Percentiles rank a stretch among this genome's conserved stretches.
Conservation (phyloP, 106 monocot genomes). For the Narthecium ossifragum region DNA sequence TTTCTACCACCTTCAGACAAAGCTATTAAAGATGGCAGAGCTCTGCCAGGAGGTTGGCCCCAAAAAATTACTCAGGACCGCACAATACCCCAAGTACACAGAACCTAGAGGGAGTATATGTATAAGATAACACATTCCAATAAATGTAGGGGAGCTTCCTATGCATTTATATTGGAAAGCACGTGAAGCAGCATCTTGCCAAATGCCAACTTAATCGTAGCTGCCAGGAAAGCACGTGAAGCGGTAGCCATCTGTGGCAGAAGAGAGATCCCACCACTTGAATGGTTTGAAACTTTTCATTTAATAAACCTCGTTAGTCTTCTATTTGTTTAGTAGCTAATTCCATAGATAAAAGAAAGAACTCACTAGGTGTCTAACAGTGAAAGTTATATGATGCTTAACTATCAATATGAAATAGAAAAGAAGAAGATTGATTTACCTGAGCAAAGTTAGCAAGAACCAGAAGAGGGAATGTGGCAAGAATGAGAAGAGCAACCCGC, state of each 20-base stretch:
- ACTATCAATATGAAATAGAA: neutral
- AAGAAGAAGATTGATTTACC: slow-evolving; percentile 26
- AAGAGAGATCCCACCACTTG: slow-evolving; percentile 1
- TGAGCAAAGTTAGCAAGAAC: slow-evolving; percentile 97
- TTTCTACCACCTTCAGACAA: slow-evolving; percentile 29
- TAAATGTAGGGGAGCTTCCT: slow-evolving; percentile 14
- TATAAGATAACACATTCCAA: neutral
- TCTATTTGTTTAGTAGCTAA: too few species aligned
- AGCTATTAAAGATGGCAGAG: slow-evolving; percentile 13
- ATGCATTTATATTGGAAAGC: slow-evolving; percentile 12
- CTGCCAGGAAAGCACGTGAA: slow-evolving; percentile 22
- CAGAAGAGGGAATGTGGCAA: slow-evolving; percentile 92
- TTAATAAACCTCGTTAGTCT: neutral
- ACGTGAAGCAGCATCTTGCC: slow-evolving; percentile 22
- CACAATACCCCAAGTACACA: slow-evolving; percentile 3
- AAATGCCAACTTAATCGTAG: neutral
- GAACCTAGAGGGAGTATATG: slow-evolving; percentile 8
- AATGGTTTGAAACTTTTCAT: neutral
- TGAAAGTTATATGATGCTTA: neutral
- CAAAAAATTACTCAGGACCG: slow-evolving; percentile 4
- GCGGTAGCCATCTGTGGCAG: neutral
- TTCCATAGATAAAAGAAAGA: too few species aligned
- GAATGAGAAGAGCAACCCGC: slow-evolving; percentile 88
- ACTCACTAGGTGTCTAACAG: too few species aligned
- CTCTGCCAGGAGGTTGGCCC: neutral